A percentile compares a stretch with the other conserved stretches of the same genome.
These are phyloP conservation scores for Vigna radiata DNA, from an alignment of 306 rosid species.

Conservation along the genomic window DNA sequence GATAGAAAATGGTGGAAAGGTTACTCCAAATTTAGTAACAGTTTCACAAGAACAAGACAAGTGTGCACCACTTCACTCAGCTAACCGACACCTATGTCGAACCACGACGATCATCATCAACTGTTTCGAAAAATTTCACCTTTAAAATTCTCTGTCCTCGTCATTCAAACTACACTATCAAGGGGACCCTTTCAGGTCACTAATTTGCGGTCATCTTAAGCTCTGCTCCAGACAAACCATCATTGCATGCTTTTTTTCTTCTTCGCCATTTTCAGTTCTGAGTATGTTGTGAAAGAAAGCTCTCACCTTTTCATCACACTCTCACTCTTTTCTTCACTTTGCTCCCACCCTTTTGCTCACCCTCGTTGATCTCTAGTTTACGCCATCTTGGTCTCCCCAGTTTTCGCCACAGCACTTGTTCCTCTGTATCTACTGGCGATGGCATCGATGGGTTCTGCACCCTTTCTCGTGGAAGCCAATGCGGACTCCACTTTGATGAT, in stretches of 20 bases:
- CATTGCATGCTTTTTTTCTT: constrained; percentile 2
- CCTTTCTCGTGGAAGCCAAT: constrained; percentile 58
- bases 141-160: neutral
- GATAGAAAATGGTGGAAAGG: neutral
- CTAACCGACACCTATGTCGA: neutral
- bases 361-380: constrained; percentile 43
- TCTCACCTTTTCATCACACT: neutral
- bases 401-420: constrained; percentile 3
- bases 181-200: constrained; percentile 14
- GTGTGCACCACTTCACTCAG: neutral
- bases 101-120: neutral
- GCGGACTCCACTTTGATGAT: constrained; percentile 49
- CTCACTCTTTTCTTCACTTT: constrained; percentile 2
- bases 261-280: neutral
- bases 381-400: constrained; percentile 43
- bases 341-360: constrained; percentile 33
- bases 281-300: neutral
- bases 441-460: constrained; percentile 64
- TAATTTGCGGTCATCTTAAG: constrained; percentile 25
- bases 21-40: neutral
- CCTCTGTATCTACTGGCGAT: constrained; percentile 43
- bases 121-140: neutral
- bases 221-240: constrained; percentile 9
- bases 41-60: neutral
- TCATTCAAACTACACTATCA: neutral